These are phyloP conservation scores for Microthlaspi erraticum DNA, from an alignment of 345 rosid genomes.

Conservation along the genomic window DNA sequence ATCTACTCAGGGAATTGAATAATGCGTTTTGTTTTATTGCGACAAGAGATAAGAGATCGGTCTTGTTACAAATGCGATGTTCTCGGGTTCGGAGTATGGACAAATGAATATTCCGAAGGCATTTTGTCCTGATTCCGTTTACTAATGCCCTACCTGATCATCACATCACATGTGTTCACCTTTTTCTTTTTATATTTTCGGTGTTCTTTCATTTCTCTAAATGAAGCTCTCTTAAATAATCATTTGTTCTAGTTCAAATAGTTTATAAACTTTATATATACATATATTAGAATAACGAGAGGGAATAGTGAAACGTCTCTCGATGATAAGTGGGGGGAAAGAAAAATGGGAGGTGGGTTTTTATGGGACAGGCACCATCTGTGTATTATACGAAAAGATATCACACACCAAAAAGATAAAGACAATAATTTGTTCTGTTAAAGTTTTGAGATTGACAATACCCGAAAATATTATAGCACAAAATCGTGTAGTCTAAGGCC, in stretches of 20 bases:
- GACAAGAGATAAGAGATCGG: slow-evolving; percentile 23
- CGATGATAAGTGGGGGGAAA: slow-evolving; percentile 31
- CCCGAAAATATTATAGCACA: not conserved
- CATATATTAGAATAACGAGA: not conserved
- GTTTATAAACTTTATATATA: not conserved
- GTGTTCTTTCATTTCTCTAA: slow-evolving; percentile 6
- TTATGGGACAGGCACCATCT: slow-evolving; percentile 41
- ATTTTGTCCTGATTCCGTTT: slow-evolving; percentile 33
- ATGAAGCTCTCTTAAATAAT: not conserved
- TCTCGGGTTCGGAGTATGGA: slow-evolving; percentile 34
- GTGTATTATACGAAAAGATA: slow-evolving; percentile 34
- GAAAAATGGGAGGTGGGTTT: slow-evolving; percentile 35
- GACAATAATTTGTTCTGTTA: not conserved
- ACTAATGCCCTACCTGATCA: slow-evolving; percentile 37
- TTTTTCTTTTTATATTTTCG: slow-evolving; percentile 3
- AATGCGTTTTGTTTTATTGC: slow-evolving; percentile 27
- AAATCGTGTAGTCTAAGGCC: slow-evolving; percentile 11
- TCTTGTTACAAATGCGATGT: slow-evolving; percentile 29
- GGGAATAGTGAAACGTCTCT: slow-evolving; percentile 23
- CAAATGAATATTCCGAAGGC: slow-evolving; percentile 44
- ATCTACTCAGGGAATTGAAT: slow-evolving; percentile 9
- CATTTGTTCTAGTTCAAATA: slow-evolving; percentile 12
- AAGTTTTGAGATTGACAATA: slow-evolving; percentile 8
- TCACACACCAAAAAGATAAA: slow-evolving; percentile 37
- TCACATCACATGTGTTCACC: slow-evolving; percentile 41